These are phyloP conservation scores for Russula sp. DNA, from an alignment of 768 basidiomycete genomes.

Conservation along the genomic window DNA sequence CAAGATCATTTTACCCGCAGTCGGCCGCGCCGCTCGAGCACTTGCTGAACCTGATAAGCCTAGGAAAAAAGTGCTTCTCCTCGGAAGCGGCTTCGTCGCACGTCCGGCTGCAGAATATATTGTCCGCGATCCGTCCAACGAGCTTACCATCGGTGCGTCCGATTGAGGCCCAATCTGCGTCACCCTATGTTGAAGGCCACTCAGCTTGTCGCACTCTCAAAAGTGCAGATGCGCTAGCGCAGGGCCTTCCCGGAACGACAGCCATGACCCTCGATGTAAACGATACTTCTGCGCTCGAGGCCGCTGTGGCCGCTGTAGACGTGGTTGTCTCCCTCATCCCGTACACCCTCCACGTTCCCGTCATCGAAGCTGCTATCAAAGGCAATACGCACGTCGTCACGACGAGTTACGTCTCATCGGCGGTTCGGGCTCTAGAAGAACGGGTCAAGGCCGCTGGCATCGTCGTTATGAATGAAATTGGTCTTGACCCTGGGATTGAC, in stretches of 20 bases:
- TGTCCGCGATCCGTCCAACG: constrained; percentile 70
- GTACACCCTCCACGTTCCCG: constrained; percentile 82
- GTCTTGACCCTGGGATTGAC: constrained; percentile 93
- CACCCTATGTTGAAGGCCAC: not conserved
- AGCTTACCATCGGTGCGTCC: constrained; percentile 72
- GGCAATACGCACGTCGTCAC: constrained; percentile 91
- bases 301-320: constrained; percentile 77
- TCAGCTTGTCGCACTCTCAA: constrained; percentile 84
- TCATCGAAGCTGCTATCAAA: constrained; percentile 88
- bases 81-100: constrained; percentile 95
- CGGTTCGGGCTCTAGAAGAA: constrained; percentile 81
- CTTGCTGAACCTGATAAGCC: constrained; percentile 39
- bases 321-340: constrained; percentile 96
- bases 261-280: constrained; percentile 80
- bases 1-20: constrained; percentile 63
- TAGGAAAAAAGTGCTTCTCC: constrained; percentile 73
- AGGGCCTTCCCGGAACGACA: constrained; percentile 60
- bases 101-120: constrained; percentile 96
- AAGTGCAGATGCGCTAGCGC: constrained; percentile 63
- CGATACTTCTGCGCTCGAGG: constrained; percentile 64
- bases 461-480: constrained; percentile 95
- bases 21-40: constrained; percentile 58
- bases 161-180: not conserved
- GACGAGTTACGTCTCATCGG: constrained; percentile 89
- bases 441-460: constrained; percentile 84